Conservation (phyloP, 176 grass and related monocot genomes). For the Leersia perrieri region DNA sequence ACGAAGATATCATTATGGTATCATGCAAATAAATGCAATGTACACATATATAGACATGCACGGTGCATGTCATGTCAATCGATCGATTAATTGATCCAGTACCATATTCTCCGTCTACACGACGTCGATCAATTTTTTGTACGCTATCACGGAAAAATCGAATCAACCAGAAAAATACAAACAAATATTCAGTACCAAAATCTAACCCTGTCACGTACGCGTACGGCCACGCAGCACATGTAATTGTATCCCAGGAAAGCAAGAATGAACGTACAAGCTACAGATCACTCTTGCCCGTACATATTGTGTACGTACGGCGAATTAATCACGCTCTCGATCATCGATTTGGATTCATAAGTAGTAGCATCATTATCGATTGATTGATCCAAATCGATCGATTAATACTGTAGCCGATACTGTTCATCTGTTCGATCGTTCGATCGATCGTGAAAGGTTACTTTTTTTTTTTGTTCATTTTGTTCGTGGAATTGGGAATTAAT, state of each 20-base stretch:
- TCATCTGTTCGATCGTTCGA: not conserved
- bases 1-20: not conserved
- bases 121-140: not conserved
- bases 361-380: not conserved
- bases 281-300: too few relatives aligned
- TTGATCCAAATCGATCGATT: not conserved
- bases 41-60: too few relatives aligned
- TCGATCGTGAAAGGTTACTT: not conserved
- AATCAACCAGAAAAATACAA: not conserved
- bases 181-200: not conserved
- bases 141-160: not conserved
- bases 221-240: too few relatives aligned
- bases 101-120: not conserved
- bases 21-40: too few relatives aligned
- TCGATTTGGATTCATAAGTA: not conserved
- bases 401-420: not conserved
- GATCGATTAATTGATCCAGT: not conserved
- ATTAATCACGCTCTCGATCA: not conserved
- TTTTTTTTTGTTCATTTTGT: not conserved
- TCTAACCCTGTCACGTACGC: not conserved
- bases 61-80: too few relatives aligned
- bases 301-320: too few relatives aligned
- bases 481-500: not conserved
- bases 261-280: too few relatives aligned
- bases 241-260: too few relatives aligned